phyloP scores from a whole-genome alignment of 257 asterid species.

The Forsythia viridissima region DNA sequence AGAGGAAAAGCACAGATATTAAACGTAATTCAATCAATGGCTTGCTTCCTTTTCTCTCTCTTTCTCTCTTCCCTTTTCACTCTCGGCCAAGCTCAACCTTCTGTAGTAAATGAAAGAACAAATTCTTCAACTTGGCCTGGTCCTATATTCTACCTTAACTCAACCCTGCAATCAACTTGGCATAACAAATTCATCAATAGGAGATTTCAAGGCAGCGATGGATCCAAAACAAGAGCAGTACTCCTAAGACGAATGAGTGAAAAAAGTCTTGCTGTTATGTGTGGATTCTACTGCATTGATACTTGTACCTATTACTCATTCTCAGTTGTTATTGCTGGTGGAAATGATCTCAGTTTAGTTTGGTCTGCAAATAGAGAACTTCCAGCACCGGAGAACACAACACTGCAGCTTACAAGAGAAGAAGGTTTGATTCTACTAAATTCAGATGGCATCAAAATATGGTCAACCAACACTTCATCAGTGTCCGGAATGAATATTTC shows the following conservation, averaged over 20 bases:
- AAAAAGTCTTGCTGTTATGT: background rate
- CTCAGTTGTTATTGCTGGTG: background rate
- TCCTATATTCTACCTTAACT: background rate
- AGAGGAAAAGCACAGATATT: background rate
- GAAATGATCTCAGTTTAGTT: background rate
- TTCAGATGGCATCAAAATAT: background rate
- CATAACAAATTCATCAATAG: background rate
- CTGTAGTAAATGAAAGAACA: too few relatives aligned
- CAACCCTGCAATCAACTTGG: background rate
- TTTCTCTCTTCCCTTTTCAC: background rate
- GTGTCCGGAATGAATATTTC: background rate
- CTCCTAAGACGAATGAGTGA: background rate
- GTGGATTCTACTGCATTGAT: background rate
- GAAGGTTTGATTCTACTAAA: background rate
- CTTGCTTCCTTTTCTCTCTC: background rate
- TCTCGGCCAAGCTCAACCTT: background rate
- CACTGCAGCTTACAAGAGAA: background rate
- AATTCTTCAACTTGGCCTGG: background rate
- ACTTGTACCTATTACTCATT: background rate
- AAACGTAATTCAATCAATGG: background rate
- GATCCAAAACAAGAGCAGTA: background rate
- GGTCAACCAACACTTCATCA: background rate
- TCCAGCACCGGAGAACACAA: background rate
- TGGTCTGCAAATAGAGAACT: background rate
- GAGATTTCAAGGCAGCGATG: background rate